Base-by-base conservation (phyloP, 73 alveolate genomes). In the Tetrahymena elliotti region DNA sequence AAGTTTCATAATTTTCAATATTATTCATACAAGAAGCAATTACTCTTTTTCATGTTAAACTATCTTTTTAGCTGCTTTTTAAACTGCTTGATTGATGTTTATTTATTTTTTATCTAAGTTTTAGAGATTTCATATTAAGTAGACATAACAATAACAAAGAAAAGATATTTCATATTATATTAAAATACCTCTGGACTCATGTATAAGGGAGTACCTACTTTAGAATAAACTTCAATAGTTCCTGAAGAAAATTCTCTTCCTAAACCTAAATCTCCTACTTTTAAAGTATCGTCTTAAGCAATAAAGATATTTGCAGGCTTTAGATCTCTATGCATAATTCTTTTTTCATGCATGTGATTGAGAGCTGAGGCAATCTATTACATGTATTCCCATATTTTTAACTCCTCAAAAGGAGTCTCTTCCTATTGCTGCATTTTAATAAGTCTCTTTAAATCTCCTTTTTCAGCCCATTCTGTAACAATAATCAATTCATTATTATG, bases 401-500 rank as follows among this genome's bases (percentile, higher is more conserved):
- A 92, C 96, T 99, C 99, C 24, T 98, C 99, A 41, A 99, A 96
- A 88, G 96, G 94, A 24, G 95, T 93, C 16, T 98, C 99, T 94
- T 99, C 99, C 38, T 93, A 96, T 47, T 95, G 93, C n/a, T 98
- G 97, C 93, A 95, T 97, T 94, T 97, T 97, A 20, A 99, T 97
- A 20, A 98, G 88, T 33, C 97, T 83, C 93, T 99, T 99, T 93
- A 99, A 97, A 95, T 98, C 99, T n/a, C 99, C 99, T 94, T 97
- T 98, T 97, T 99, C 99, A 3, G 99, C 99, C 99, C 99, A 99
- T 95, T 99, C 99, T 10, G 99, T 98, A 15, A 99, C 99, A 36
- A 99, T 99, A 95, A 97, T 98, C 95, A 99, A 94, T 84, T 99
- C 99, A 95, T 98, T 98, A 68, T 97, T 96, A 16, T 95, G 98